A percentile compares a stretch with the other conserved stretches of the same genome.
Conservation (phyloP, 2,329 filamentous ascomycete species). For the Graphilbum fragrans region DNA sequence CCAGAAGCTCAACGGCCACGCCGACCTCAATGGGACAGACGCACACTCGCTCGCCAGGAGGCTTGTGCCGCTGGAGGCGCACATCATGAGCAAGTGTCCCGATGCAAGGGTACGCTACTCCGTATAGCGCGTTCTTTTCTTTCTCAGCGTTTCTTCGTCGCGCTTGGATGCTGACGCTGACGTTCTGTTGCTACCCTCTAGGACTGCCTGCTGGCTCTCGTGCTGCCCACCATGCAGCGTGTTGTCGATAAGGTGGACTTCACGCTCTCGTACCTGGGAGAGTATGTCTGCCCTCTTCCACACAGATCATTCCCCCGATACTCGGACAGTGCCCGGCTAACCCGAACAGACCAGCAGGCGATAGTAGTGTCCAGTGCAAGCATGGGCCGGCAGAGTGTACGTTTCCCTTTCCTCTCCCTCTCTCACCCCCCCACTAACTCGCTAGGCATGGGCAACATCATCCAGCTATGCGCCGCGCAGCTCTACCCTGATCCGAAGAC, state of each 20-base stretch:
- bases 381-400: conserved; percentile 76
- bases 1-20: background rate
- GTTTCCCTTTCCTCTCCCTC: conserved; percentile 6
- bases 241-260: conserved; percentile 82
- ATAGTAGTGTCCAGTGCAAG: conserved; percentile 77
- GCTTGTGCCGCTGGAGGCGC: conserved; percentile 72
- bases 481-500: conserved; percentile 78
- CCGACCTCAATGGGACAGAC: no score
- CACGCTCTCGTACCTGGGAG: conserved; percentile 79
- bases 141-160: background rate
- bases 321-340: background rate
- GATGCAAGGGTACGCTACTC: conserved; percentile 52
- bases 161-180: background rate
- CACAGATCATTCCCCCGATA: background rate
- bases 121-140: background rate
- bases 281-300: conserved; percentile 31
- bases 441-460: conserved; percentile 73
- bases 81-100: conserved; percentile 96
- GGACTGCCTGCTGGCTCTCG: conserved; percentile 68
- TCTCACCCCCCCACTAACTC: background rate
- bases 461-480: conserved; percentile 80
- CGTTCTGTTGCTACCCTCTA: conserved; percentile 12
- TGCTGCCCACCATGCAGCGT: conserved; percentile 78
- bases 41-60: no score
- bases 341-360: conserved; percentile 46